Evolutionary conservation across 208 protist genomes (phyloP), one percentile per base, ranked within the genome.

Genomic region (Entamoeba invadens): DNA sequence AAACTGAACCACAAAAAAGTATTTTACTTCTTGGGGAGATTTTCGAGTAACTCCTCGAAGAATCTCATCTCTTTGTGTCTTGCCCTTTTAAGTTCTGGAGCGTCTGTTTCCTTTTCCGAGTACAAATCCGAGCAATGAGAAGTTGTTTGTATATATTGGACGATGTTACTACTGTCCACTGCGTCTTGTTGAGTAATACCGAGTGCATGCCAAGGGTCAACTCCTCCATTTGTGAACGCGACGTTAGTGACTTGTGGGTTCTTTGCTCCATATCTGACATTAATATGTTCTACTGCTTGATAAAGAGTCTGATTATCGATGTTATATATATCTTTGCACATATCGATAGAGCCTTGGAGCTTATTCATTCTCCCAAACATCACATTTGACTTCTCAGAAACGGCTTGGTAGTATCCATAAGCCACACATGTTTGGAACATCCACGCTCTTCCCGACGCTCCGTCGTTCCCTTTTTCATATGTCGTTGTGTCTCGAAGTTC

Each of bases 121-220:
- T 93, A 45, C 16, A 93, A 18, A 77, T 93, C 92, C 16, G 92
- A 57, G 45, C 92, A 93, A 77, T 93, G 92, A 25, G 92, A 42
- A 31, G 38, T 45, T 44, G 14, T 44, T 5, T 57, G 35, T 2
- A 87, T 57, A 45, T 45, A 93, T 6, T 44, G 42, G 0, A 44
- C n/a, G 4, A 46, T 31, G 50, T 93, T 77, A n/a, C n/a, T n/a
- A 45, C 47, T 18, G 38, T 93, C 50, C 25, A 51, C 14, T n/a
- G 8, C 6, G 12, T 93, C 38, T 21, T 31, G 25, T 3, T 93
- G 44, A 57, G 50, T 57, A 5, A 93, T 10, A 42, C 35, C 5
- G 25, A 93, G 42, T 51, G 50, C 92, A 5, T 45, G 31, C 93
- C 93, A 94, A 44, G 93, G 93, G 45, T 94, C 93, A 44, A 14